Evolutionary conservation across 2,329 filamentous ascomycete species (phyloP).

Genomic region (Macrophomina pseudophaseolina): DNA sequence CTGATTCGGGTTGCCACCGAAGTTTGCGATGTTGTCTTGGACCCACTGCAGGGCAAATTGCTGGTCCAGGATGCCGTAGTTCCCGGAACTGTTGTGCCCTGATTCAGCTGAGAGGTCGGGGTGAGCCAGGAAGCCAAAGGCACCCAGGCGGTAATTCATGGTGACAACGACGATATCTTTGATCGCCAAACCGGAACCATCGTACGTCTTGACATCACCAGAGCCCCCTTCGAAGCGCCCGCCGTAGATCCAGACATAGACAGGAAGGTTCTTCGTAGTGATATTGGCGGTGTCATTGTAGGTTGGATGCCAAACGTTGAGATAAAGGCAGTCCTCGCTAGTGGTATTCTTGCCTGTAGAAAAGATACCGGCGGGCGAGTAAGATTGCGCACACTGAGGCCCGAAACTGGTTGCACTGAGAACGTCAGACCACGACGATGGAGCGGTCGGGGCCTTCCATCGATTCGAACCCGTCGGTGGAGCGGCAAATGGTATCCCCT

Average conservation of each 20-base stretch:
- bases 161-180: constrained; percentile 35
- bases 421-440: constrained; percentile 20
- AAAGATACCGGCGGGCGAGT: constrained; percentile 1
- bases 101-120: constrained; percentile 6
- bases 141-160: constrained; percentile 44
- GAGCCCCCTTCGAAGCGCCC: constrained; percentile 9
- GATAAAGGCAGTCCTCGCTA: constrained; percentile 39
- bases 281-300: not conserved
- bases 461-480: constrained; percentile 23
- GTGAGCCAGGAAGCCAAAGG: constrained; percentile 46
- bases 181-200: constrained; percentile 30
- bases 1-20: constrained; percentile 53
- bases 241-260: constrained; percentile 59
- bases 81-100: constrained; percentile 32
- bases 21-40: constrained; percentile 49
- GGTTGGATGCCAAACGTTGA: constrained; percentile 37
- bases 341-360: constrained; percentile 5
- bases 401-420: constrained; percentile 22
- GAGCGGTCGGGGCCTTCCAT: constrained; percentile 13
- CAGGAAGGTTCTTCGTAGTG: constrained; percentile 33
- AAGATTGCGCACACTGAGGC: constrained; percentile 24
- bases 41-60: constrained; percentile 47
- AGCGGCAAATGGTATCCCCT: constrained; percentile 27
- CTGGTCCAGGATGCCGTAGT: constrained; percentile 47
- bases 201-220: constrained; percentile 31